Conservation (phyloP, 1,139 yeast genomes). For the Zygotorulaspora mrakii region DNA sequence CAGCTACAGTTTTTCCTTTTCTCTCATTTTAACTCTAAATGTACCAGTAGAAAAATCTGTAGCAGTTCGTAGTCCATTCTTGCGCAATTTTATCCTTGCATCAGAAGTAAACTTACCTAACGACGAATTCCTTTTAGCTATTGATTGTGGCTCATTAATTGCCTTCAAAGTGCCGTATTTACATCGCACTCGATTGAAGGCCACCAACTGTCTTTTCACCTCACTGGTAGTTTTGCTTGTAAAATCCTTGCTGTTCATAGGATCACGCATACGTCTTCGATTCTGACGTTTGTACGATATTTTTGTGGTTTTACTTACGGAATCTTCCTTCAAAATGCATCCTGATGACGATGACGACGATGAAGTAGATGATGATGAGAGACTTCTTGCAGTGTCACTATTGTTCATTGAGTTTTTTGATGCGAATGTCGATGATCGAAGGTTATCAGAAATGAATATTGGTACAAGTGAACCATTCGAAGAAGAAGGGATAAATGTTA, state of each 20-base stretch:
- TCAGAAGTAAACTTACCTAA: conserved; percentile 14
- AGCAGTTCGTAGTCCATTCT: conserved; percentile 13
- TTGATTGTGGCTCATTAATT: neutral
- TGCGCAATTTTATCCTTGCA: conserved; percentile 13
- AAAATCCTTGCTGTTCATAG: neutral
- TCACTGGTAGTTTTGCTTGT: conserved; percentile 1
- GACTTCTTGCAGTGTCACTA: neutral
- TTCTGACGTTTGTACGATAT: neutral
- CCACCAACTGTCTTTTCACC: conserved; percentile 3
- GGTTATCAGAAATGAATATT: conserved; percentile 1
- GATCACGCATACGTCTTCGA: neutral
- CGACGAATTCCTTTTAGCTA: neutral
- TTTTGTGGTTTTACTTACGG: neutral
- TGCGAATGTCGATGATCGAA: neutral
- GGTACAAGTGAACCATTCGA: conserved; percentile 6
- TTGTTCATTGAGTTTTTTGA: neutral
- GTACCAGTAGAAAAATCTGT: conserved; percentile 23
- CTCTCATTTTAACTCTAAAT: conserved; percentile 17
- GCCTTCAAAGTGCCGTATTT: neutral
- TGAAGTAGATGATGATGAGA: too few species aligned
- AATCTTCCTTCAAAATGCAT: neutral
- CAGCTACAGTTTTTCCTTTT: conserved; percentile 1
- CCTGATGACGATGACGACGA: neutral
- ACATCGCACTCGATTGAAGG: neutral
- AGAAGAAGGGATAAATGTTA: conserved; percentile 16